Evolutionary conservation across 2,329 filamentous ascomycete genomes (phyloP).

Genomic region (Phialophora tarda): DNA sequence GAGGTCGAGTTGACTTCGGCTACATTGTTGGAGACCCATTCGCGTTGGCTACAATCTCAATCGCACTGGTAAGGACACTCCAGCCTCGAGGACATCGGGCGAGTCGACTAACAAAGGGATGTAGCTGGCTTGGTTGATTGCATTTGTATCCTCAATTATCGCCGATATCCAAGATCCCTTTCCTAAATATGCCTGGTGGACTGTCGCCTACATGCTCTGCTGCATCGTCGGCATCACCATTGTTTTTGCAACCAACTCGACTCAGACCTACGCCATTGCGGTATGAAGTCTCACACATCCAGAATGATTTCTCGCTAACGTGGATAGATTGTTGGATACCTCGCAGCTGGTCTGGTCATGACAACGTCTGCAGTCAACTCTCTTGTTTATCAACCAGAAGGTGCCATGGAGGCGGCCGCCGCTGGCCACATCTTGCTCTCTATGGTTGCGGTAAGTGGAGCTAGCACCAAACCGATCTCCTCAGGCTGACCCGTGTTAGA

Average conservation of each 20-base stretch:
- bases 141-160: slow-evolving; percentile 84
- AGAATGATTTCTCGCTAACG: slow-evolving; percentile 40
- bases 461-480: neutral
- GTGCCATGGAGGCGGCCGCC: slow-evolving; percentile 80
- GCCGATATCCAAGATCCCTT: slow-evolving; percentile 67
- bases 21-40: slow-evolving; percentile 97
- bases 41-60: slow-evolving; percentile 90
- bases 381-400: slow-evolving; percentile 76
- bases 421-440: slow-evolving; percentile 93
- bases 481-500: slow-evolving; percentile 58
- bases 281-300: slow-evolving; percentile 51
- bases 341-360: slow-evolving; percentile 81
- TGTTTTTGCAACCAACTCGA: slow-evolving; percentile 81
- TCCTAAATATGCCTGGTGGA: slow-evolving; percentile 92
- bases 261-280: slow-evolving; percentile 88
- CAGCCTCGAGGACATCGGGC: neutral
- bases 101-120: slow-evolving; percentile 55
- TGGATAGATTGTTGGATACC: slow-evolving; percentile 76
- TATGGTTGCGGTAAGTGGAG: slow-evolving; percentile 78
- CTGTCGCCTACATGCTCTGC: slow-evolving; percentile 82
- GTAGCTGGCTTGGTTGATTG: slow-evolving; percentile 93
- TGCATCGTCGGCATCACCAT: slow-evolving; percentile 79
- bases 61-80: slow-evolving; percentile 73
- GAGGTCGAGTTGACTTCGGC: slow-evolving; percentile 68
- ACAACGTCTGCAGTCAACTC: slow-evolving; percentile 85